Conservation (phyloP, 805 yeast genomes). For the Zygosaccharomyces gambellarensis region DNA sequence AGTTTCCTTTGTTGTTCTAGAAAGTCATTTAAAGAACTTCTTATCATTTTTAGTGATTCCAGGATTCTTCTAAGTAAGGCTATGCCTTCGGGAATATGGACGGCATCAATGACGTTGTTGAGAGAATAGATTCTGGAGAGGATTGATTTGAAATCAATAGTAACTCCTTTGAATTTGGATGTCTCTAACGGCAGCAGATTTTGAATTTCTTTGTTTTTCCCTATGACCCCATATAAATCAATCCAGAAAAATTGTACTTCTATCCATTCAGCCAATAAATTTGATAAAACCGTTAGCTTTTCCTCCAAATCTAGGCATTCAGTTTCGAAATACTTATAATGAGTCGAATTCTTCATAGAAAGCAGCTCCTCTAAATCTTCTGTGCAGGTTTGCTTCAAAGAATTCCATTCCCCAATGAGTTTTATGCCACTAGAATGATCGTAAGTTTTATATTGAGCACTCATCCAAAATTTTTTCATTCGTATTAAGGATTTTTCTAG, state of each 20-base stretch:
- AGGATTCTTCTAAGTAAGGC: slow-evolving; percentile 44
- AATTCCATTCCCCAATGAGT: slow-evolving; percentile 65
- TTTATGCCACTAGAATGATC: slow-evolving; percentile 48
- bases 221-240: slow-evolving; percentile 75
- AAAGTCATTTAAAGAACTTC: slow-evolving; percentile 67
- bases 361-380: slow-evolving; percentile 58
- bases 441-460: slow-evolving; percentile 47
- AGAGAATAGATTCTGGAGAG: slow-evolving; percentile 47
- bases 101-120: slow-evolving; percentile 51
- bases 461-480: slow-evolving; percentile 55
- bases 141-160: slow-evolving; percentile 54
- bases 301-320: slow-evolving; percentile 52
- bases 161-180: slow-evolving; percentile 55
- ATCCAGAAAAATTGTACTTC: slow-evolving; percentile 89
- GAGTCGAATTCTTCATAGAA: slow-evolving; percentile 69
- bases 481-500: slow-evolving; percentile 52
- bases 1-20: slow-evolving; percentile 71
- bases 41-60: slow-evolving; percentile 54
- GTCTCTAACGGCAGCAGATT: slow-evolving; percentile 66
- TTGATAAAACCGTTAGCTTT: slow-evolving; percentile 46
- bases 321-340: slow-evolving; percentile 55
- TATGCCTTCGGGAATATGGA: slow-evolving; percentile 46
- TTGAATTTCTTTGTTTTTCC: slow-evolving; percentile 51
- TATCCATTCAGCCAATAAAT: slow-evolving; percentile 63
- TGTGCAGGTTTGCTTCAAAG: slow-evolving; percentile 50